These are phyloP conservation scores for Hemileccinum rubropunctum DNA, from an alignment of 768 basidiomycete species.

Conservation along the genomic window DNA sequence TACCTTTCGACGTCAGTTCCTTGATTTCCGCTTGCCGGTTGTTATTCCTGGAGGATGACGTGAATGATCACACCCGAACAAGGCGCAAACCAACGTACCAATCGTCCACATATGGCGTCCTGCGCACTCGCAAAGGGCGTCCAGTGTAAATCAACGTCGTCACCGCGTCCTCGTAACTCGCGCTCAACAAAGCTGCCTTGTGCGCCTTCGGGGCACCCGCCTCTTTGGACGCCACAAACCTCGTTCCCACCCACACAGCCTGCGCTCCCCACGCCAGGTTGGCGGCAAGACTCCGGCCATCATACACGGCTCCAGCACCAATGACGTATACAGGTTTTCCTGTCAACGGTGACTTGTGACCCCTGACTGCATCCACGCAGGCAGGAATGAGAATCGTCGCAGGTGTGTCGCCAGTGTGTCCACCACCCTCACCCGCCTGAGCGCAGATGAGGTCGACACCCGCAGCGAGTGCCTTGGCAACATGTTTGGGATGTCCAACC, in stretches of 20 bases:
- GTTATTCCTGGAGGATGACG: constrained; percentile 51
- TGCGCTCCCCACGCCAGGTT: constrained; percentile 89
- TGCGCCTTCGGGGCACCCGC: constrained; percentile 81
- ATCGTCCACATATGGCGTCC: constrained; percentile 81
- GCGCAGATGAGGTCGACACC: constrained; percentile 95
- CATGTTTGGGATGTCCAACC: constrained; percentile 95
- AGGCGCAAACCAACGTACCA: constrained; percentile 49
- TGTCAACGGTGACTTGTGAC: constrained; percentile 73
- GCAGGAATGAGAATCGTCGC: constrained; percentile 88
- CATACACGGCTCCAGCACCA: constrained; percentile 89
- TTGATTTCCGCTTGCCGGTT: constrained; percentile 81
- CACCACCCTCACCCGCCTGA: constrained; percentile 90
- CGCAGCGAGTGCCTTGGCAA: constrained; percentile 71
- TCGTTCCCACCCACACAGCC: constrained; percentile 86
- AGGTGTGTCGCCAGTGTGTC: constrained; percentile 82
- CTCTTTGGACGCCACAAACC: constrained; percentile 82
- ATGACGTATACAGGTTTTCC: constrained; percentile 84
- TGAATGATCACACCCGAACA: background rate
- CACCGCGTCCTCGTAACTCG: constrained; percentile 74
- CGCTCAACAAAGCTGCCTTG: constrained; percentile 72
- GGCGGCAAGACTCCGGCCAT: constrained; percentile 84
- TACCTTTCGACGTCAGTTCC: constrained; percentile 78
- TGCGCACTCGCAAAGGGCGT: constrained; percentile 80
- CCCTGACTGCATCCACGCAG: constrained; percentile 81
- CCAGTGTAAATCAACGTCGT: constrained; percentile 91